Evolutionary conservation across 1,139 yeast genomes (phyloP), one percentile per base, ranked within the genome.

Genomic region (Debaryomyces coudertii): DNA sequence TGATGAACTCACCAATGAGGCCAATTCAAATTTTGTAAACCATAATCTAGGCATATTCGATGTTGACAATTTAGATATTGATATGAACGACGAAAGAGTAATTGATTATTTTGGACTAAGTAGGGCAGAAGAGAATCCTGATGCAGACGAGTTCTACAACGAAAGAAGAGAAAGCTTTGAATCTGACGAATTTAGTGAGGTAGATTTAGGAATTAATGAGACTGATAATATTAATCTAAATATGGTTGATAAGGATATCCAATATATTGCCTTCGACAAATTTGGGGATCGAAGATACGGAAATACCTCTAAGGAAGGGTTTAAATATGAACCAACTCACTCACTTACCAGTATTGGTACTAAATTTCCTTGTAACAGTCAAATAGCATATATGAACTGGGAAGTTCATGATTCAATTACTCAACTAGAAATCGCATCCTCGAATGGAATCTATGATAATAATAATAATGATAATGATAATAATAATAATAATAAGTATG

Each of bases 111-210:
- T 53, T 25, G 51, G 53, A 23, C 38, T 52, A 8, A 42, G 41
- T 12, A 23, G 51, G 22, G 38, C 47, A 18, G 52, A 49, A 33
- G 55, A 52, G 28, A 50, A 52, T 37, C 55, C 57, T 12, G 68
- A 64, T 51, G 62, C 66, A 25, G 68, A 64, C 47, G 46, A 49
- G 28, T 68, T 65, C 45, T 68, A 67, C 47, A 42, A 51, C 12
- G 60, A 58, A 23, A 46, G 67, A 35, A 45, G 65, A 34, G 65
- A 61, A 39, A 61, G 65, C 43, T 62, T 58, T 43, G 52, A 48
- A 16, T 40, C 47, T 4, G 27, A 20, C n/a, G 47, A 42, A 46
- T 27, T 39, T 25, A 16, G n/a, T 16, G 33, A 27, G 25, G n/a
- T n/a, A 22, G 47, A 33, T 11, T 25, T 29, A 36, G 40, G 43